Base-by-base conservation (phyloP, 148 eudicot genomes). In the Rhododendron kiyosumense region DNA sequence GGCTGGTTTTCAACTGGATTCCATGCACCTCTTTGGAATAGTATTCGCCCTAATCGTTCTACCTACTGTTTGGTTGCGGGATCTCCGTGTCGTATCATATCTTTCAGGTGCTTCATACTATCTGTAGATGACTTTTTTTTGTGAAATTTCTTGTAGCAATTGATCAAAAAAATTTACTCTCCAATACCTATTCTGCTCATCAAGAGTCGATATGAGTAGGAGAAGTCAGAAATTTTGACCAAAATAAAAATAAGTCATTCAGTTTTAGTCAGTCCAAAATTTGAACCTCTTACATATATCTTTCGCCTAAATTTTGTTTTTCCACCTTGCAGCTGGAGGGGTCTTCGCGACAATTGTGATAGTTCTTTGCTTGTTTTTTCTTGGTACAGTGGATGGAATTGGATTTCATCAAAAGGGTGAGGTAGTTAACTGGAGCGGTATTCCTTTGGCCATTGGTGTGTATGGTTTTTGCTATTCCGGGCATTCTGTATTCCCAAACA, bases 381-480 rank as follows among this genome's bases (percentile, higher is more conserved):
- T 94, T 30, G 97, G 96, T 38, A 94, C 94, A 0, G 87, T 88
- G n/a, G 93, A 91, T 48, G 93, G 89, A 61, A 18, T 93, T 41
- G 95, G 97, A 61, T 94, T 95, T 89, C 92, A 93, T 85, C 92
- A 92, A 4, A 79, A 88, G 18, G 92, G 95, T 14, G 81, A 88
- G 38, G 38, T 90, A 36, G 93, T 96, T 67, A 96, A 91, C 30
- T 95, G 93, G 96, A 87, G 86, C 2, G 95, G 99, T 20, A 86
- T 96, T 80, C 97, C 99, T 48, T 95, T 94, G 83, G 93, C 95
- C 36, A 89, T 95, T 84, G 99, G 99, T 78, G 93, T 95, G 9
- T 95, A 93, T 82, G 99, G 97, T 12, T 96, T 92, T 89, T 95
- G 98, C 86, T 96, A 89, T 77, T 92, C 99, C 0, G 99, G 99